These are phyloP conservation scores for Nicotiana benthamiana DNA, from an alignment of 257 asterid genomes.

Conservation along the genomic window DNA sequence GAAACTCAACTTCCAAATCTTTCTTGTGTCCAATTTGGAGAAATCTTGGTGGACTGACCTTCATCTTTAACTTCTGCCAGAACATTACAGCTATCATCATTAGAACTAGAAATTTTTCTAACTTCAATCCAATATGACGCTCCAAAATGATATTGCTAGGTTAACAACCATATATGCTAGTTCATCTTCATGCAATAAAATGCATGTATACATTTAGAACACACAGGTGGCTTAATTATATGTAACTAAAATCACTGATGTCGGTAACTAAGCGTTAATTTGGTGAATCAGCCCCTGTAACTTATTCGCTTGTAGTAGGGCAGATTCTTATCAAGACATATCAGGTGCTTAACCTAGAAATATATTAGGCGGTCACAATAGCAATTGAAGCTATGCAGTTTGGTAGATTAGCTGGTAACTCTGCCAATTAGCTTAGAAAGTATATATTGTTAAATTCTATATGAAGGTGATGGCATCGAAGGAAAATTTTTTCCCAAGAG, in stretches of 20 bases:
- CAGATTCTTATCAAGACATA: neutral
- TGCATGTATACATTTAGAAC: neutral
- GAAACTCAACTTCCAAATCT: slow-evolving; percentile 55
- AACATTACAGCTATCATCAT: slow-evolving; percentile 16
- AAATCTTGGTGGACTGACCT: slow-evolving; percentile 74
- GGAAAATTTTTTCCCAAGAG: neutral
- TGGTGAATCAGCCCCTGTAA: neutral
- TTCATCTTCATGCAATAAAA: neutral
- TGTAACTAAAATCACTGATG: neutral
- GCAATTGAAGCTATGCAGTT: neutral
- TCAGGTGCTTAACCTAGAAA: neutral
- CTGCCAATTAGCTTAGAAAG: neutral
- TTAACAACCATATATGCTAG: neutral
- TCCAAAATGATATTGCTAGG: neutral
- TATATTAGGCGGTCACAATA: neutral
- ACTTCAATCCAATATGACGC: neutral
- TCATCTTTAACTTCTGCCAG: slow-evolving; percentile 87
- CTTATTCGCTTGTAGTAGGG: neutral
- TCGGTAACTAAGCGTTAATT: neutral
- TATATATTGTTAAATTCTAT: neutral
- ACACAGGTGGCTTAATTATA: neutral
- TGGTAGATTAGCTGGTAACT: neutral
- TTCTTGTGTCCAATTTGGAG: slow-evolving; percentile 59
- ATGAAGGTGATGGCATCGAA: neutral
- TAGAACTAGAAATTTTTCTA: slow-evolving; percentile 6